Evolutionary conservation across 139 green algal genomes (phyloP), one percentile per base, ranked within the genome.

Genomic region (Chlorella sp.): DNA sequence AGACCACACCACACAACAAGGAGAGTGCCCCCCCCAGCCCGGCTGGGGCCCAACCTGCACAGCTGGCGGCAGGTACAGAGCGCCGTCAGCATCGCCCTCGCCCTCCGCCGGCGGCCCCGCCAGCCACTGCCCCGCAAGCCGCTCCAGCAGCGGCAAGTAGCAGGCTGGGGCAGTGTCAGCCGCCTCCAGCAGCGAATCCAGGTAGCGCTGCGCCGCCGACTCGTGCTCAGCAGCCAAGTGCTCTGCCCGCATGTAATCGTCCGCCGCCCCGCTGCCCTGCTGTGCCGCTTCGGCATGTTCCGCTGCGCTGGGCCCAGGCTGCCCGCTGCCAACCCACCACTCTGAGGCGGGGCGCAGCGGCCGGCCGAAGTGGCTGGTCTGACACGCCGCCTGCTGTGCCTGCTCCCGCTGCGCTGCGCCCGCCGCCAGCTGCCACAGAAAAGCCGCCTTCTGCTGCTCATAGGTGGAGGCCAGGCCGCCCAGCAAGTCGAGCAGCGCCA

Each of bases 121-220:
- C 17, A 51, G 68, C 65, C 17, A 16, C 65, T 24, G 69, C 69
- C 69, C 77, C 6, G 77, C 60, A 38, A 86, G 46, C 41, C 38
- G 36, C 34, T 72, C 80, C 24, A 89, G 80, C 80, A 89, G 76
- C 44, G 80, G 85, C 62, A 89, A 54, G 64, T 76, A 87, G 74
- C 80, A 89, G 56, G 80, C 85, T 14, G 85, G 85, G 3, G 85
- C 24, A 8, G 85, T 80, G 62, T 89, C 81, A 1, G n/a, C 69
- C 14, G 70, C 51, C 26, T 44, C 58, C 32, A 89, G 34, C 28
- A 89, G 80, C 28, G 69, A 82, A 4, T 83, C 82, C 38, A 87
- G 36, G 32, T 80, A 89, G 24, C 70, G 80, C 64, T 89, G 85
- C 24, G 80, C 85, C 8, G 83, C 73, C 9, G 60, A 62, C 38